Base-by-base conservation (phyloP, 495 filamentous ascomycete genomes). In the Lasiosphaeria ovina region DNA sequence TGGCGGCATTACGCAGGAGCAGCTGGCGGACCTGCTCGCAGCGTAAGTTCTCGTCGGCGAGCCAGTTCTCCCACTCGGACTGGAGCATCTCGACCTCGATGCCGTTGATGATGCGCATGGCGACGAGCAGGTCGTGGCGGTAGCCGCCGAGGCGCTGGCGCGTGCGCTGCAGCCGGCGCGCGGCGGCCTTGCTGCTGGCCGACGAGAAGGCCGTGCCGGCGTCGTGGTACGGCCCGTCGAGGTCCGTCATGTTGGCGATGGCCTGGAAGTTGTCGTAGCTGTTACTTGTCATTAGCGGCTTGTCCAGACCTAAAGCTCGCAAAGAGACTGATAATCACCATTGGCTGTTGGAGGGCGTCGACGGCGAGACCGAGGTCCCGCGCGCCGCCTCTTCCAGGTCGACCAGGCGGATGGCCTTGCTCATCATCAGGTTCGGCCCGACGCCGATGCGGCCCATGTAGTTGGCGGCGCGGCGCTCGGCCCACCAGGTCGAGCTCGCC, bases 51-150 rank as follows among this genome's bases (percentile, higher is more conserved):
- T 97, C 93, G 45, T 87, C 85, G 4, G 77, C 69, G 14, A 98
- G 80, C 92, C 92, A 98, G 45, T 88, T 87, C 75, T 95, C 92
- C 87, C 90, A 98, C 76, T 97, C 93, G 3, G 84, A 87, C 57
- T 83, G 79, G 58, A 98, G 62, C 69, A 95, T 86, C 70, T 97
- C 93, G 54, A 79, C 75, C 76, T 98, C 94, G 9, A 98, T 85
- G 48, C 81, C 87, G 70, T 98, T 97, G 54, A 98, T 86, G 3
- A 97, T 83, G 6, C 93, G 87, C 75, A 98, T 83, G 14, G 92
- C 92, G 5, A 98, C 92, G 2, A 98, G 77, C 24, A 98, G 79
- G 66, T 98, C 91, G 68, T 98, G 91, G n/a, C 94, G 83, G 71
- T 96, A 93, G 11, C 82, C 73, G 9, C 89, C 94, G 3, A 98